Evolutionary conservation across 179 eudicot genomes (phyloP).

Genomic region (Silene coronaria): DNA sequence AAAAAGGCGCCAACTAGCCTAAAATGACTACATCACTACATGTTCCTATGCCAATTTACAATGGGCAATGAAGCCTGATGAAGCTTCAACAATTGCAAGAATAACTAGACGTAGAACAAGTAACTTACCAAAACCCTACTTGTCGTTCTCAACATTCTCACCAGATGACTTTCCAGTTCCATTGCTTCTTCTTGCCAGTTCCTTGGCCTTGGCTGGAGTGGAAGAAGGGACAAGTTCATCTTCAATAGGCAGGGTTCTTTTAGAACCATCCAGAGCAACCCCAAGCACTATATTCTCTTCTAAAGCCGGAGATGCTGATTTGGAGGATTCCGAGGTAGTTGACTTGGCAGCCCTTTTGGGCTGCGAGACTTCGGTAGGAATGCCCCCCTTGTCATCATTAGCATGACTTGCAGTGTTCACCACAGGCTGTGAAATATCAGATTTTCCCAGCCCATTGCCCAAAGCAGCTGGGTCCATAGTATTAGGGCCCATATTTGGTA

Average conservation of each 20-base stretch:
- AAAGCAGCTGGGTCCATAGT: slow-evolving; percentile 2
- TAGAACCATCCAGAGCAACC: slow-evolving; percentile 92
- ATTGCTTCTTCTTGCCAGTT: slow-evolving; percentile 42
- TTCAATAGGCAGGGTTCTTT: slow-evolving; percentile 87
- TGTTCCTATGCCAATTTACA: slow-evolving; percentile 8
- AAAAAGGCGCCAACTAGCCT: slow-evolving; percentile 7
- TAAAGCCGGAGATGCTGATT: slow-evolving; percentile 38
- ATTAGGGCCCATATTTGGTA: slow-evolving; percentile 6
- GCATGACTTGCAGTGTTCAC: neutral
- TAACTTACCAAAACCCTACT: slow-evolving; percentile 14
- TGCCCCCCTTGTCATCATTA: slow-evolving; percentile 21
- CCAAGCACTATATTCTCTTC: slow-evolving; percentile 90
- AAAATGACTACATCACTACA: neutral
- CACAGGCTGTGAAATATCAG: slow-evolving; percentile 19
- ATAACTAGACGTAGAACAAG: neutral
- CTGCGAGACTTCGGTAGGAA: slow-evolving; percentile 11
- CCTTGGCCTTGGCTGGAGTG: slow-evolving; percentile 40
- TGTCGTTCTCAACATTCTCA: slow-evolving; percentile 44
- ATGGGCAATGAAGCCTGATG: neutral
- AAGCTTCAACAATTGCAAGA: neutral
- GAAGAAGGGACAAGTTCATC: slow-evolving; percentile 45
- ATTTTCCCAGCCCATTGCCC: slow-evolving; percentile 18
- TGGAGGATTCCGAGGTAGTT: slow-evolving; percentile 28
- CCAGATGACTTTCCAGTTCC: slow-evolving; percentile 34
- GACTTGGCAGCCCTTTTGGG: slow-evolving; percentile 37